phyloP scores from a whole-genome alignment of 805 yeast species.

The Geotrichum ghanense region DNA sequence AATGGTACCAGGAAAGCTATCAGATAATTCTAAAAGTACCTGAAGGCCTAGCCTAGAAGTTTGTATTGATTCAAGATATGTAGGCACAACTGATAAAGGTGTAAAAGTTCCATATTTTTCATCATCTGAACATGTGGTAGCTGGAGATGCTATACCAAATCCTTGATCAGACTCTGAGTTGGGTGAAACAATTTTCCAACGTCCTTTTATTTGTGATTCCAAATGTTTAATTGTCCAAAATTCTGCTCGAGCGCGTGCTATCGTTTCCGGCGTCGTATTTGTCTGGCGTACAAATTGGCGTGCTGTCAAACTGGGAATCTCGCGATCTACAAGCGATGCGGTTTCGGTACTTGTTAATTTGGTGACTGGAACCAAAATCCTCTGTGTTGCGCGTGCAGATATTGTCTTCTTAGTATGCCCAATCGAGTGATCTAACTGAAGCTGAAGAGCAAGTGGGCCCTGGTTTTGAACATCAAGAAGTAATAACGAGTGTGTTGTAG shows the following conservation, averaged over 20 bases:
- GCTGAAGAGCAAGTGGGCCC: slow-evolving; percentile 43
- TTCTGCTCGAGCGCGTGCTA: background rate
- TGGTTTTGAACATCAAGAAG: slow-evolving; percentile 71
- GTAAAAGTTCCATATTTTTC: too few relatives aligned
- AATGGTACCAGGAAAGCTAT: too few relatives aligned
- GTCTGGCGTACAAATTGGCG: background rate
- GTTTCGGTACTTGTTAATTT: background rate
- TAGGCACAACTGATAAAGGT: too few relatives aligned
- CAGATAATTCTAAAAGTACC: too few relatives aligned
- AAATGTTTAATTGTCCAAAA: background rate
- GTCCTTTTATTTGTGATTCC: background rate
- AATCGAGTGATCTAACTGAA: slow-evolving; percentile 18
- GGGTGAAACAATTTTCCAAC: background rate
- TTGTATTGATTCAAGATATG: too few relatives aligned
- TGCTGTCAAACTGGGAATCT: too few relatives aligned
- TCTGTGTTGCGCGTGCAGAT: slow-evolving; percentile 3
- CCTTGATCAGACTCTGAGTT: background rate
- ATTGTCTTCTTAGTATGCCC: slow-evolving; percentile 1
- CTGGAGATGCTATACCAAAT: background rate
- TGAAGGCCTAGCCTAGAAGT: too few relatives aligned
- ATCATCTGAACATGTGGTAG: too few relatives aligned
- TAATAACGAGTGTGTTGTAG: slow-evolving; percentile 48
- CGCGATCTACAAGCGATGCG: background rate
- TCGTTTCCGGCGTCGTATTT: background rate
- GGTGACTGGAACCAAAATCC: slow-evolving; percentile 5